phyloP scores from a whole-genome alignment of 1,284 basidiomycete species.

The Marasmius oreades region DNA sequence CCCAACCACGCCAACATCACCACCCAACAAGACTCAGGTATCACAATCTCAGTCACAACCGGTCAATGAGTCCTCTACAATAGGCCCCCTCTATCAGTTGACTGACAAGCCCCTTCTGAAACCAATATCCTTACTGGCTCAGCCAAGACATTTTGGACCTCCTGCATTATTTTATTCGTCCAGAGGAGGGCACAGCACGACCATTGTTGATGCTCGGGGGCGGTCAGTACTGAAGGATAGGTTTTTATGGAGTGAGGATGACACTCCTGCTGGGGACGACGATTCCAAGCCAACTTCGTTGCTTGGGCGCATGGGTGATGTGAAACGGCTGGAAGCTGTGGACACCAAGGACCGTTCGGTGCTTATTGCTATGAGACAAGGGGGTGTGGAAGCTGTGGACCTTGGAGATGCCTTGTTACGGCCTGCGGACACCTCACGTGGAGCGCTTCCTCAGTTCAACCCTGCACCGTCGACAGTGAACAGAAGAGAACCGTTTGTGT shows the following conservation, averaged over 20 bases:
- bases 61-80: constrained; percentile 15
- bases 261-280: constrained; percentile 36
- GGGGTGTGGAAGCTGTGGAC: constrained; percentile 76
- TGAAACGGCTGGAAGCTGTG: constrained; percentile 75
- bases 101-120: constrained; percentile 59
- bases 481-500: constrained; percentile 68
- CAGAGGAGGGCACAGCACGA: constrained; percentile 78
- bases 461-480: constrained; percentile 57
- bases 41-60: constrained; percentile 34
- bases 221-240: constrained; percentile 76
- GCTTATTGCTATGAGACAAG: constrained; percentile 77
- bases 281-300: constrained; percentile 32
- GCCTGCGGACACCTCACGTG: constrained; percentile 74
- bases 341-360: constrained; percentile 70
- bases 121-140: constrained; percentile 77
- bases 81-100: constrained; percentile 21
- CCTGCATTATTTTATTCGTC: constrained; percentile 85
- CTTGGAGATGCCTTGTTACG: constrained; percentile 70
- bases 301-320: constrained; percentile 59
- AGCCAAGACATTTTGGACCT: constrained; percentile 79
- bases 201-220: constrained; percentile 80
- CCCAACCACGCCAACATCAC: background rate
- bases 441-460: constrained; percentile 61
- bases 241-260: constrained; percentile 73
- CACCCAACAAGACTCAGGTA: constrained; percentile 24